These are phyloP conservation scores for Mesotaenium endlicherianum DNA, from an alignment of 139 green algal genomes.

Conservation along the genomic window DNA sequence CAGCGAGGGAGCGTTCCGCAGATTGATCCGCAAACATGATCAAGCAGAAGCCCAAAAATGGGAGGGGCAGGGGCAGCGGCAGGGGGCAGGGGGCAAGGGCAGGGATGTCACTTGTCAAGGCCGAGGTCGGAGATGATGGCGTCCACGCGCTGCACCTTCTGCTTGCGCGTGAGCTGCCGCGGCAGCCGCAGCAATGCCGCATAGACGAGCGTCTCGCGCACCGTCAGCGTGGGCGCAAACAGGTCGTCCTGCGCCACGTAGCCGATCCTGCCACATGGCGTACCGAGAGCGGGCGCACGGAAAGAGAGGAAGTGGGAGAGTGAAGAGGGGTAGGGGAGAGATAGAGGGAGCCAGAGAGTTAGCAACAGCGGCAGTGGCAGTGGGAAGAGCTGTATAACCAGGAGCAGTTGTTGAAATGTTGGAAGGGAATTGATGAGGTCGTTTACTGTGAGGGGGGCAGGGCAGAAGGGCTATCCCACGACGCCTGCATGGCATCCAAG, in stretches of 20 bases:
- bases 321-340: not conserved
- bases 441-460: not conserved
- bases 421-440: not conserved
- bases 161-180: not conserved
- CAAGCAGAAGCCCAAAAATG: too few species aligned
- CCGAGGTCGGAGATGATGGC: slow-evolving; percentile 18
- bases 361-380: not conserved
- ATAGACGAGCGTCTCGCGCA: slow-evolving; percentile 54
- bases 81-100: too few species aligned
- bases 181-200: slow-evolving; percentile 41
- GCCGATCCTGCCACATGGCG: not conserved
- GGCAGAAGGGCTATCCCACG: not conserved
- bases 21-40: too few species aligned
- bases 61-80: too few species aligned
- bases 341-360: not conserved
- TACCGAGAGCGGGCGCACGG: not conserved
- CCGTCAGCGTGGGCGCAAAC: slow-evolving; percentile 51
- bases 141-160: slow-evolving; percentile 40
- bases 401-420: not conserved
- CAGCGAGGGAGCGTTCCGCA: too few species aligned
- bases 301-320: not conserved
- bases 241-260: slow-evolving; percentile 32
- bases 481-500: too few species aligned
- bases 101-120: too few species aligned
- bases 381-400: not conserved